These are phyloP conservation scores for Fusarium nematophilum DNA, from an alignment of 2,329 filamentous ascomycete species.

Conservation along the genomic window DNA sequence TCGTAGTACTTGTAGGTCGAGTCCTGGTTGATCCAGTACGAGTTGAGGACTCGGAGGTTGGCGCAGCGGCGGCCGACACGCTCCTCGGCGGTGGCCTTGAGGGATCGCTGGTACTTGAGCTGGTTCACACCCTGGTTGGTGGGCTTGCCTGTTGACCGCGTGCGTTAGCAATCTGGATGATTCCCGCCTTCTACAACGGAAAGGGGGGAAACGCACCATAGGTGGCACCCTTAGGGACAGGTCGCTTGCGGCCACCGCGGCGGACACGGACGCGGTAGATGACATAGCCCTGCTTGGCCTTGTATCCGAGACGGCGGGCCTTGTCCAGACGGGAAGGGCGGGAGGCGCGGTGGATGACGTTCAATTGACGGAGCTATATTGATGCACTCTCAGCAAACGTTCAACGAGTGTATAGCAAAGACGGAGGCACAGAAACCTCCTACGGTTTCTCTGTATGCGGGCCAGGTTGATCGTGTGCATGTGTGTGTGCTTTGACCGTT, in stretches of 20 bases:
- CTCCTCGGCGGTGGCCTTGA: slow-evolving; percentile 98
- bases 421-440: slow-evolving; percentile 37
- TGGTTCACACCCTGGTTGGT: slow-evolving; percentile 99
- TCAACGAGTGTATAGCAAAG: slow-evolving; percentile 98
- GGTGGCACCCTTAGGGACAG: slow-evolving; percentile 96
- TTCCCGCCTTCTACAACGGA: background rate
- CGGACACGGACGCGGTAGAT: slow-evolving; percentile 99
- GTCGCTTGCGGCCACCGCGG: slow-evolving; percentile 98
- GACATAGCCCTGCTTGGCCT: slow-evolving; percentile 99
- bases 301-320: slow-evolving; percentile 99
- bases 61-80: slow-evolving; percentile 99
- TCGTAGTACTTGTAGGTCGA: slow-evolving; percentile 99
- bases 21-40: slow-evolving; percentile 99
- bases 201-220: slow-evolving; percentile 76
- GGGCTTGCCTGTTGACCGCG: slow-evolving; percentile 82
- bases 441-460: slow-evolving; percentile 13
- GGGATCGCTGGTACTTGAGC: slow-evolving; percentile 99
- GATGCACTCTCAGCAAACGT: slow-evolving; percentile 99
- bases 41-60: slow-evolving; percentile 99
- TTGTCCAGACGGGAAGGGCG: slow-evolving; percentile 99
- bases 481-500: background rate
- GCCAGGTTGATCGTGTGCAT: background rate
- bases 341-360: slow-evolving; percentile 99
- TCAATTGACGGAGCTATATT: slow-evolving; percentile 99
- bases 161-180: slow-evolving; percentile 33